Conservation (phyloP, 2,329 filamentous ascomycete species). For the Diaporthe citri region DNA sequence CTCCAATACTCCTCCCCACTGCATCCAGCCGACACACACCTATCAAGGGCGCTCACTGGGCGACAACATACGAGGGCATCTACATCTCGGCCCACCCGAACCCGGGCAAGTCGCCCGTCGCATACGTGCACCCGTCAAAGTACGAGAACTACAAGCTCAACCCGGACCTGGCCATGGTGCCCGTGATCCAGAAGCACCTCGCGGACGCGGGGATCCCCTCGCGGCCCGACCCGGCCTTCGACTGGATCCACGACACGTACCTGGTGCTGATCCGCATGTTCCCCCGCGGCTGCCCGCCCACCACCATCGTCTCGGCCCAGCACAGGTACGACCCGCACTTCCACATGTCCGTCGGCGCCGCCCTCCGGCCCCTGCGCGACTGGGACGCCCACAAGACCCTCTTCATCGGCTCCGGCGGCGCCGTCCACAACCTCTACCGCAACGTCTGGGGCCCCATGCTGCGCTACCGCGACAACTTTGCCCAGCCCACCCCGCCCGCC, state of each 20-base stretch:
- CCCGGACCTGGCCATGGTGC: slow-evolving; percentile 67
- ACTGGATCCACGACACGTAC: slow-evolving; percentile 81
- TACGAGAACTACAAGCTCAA: slow-evolving; percentile 73
- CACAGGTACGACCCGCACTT: slow-evolving; percentile 55
- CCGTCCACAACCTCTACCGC: slow-evolving; percentile 78
- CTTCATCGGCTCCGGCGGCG: slow-evolving; percentile 70
- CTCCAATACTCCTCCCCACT: background rate
- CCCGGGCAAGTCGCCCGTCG: slow-evolving; percentile 73
- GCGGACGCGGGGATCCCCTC: slow-evolving; percentile 66
- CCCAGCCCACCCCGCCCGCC: slow-evolving; percentile 69
- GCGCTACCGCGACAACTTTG: slow-evolving; percentile 72
- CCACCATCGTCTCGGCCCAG: slow-evolving; percentile 64
- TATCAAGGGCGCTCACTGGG: slow-evolving; percentile 75
- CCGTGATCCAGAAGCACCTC: slow-evolving; percentile 64
- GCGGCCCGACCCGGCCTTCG: slow-evolving; percentile 65
- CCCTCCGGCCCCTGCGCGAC: slow-evolving; percentile 68
- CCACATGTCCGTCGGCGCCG: slow-evolving; percentile 66
- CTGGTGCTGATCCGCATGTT: slow-evolving; percentile 79
- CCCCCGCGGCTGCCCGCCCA: slow-evolving; percentile 72
- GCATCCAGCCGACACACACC: background rate
- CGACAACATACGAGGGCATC: slow-evolving; percentile 65
- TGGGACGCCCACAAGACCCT: slow-evolving; percentile 59
- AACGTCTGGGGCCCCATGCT: slow-evolving; percentile 77
- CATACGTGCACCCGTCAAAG: slow-evolving; percentile 75
- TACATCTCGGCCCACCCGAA: slow-evolving; percentile 72